Conservation (phyloP, 257 asterid genomes). For the Solanum megistacrolobum region DNA sequence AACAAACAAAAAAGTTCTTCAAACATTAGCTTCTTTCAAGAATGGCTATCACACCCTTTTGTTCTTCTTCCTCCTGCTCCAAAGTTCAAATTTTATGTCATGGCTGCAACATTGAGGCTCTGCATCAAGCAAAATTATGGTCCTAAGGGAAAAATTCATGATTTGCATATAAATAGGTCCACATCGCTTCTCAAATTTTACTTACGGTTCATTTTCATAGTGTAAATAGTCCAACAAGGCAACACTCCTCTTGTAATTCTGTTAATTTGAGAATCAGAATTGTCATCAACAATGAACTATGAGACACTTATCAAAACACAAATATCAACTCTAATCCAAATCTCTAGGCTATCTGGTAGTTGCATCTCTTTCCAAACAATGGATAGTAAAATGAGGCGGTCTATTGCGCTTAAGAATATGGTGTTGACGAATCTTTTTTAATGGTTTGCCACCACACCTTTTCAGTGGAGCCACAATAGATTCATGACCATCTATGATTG, state of each 20-base stretch:
- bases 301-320: neutral
- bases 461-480: neutral
- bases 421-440: too few species aligned
- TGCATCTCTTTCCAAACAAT: neutral
- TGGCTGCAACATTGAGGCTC: too few species aligned
- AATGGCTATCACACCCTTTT: slow-evolving; percentile 18
- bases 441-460: neutral
- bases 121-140: too few species aligned
- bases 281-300: neutral
- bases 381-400: neutral
- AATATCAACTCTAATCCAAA: neutral
- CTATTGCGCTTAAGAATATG: neutral
- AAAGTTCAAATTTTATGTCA: neutral
- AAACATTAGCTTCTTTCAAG: neutral
- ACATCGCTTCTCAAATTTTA: neutral
- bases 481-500: neutral
- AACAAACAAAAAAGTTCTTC: neutral
- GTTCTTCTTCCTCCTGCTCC: slow-evolving; percentile 13
- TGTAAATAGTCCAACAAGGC: neutral
- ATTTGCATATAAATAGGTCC: neutral
- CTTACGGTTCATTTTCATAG: neutral
- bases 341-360: neutral
- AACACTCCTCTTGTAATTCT: neutral
- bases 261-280: neutral
- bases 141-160: too few species aligned